Percentiles rank a stretch among this genome's conserved stretches.
Evolutionary conservation across 2,329 filamentous ascomycete genomes (phyloP).

Genomic region (Dactylonectria estremocensis): DNA sequence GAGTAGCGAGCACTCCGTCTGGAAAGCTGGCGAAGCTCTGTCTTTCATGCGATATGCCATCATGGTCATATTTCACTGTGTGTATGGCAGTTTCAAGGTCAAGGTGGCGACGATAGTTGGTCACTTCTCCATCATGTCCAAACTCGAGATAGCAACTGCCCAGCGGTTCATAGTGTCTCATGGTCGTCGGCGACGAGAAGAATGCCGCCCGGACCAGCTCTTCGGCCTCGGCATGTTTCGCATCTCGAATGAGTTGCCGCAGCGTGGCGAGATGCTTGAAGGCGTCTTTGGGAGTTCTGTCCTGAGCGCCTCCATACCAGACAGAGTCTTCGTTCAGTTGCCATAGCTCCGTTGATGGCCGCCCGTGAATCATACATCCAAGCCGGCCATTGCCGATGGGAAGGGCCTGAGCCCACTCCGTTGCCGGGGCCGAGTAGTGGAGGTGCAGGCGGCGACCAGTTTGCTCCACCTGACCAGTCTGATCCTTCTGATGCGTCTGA

Average conservation of each 20-base stretch:
- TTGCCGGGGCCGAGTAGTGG: slow-evolving; percentile 45
- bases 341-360: slow-evolving; percentile 57
- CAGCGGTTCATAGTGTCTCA: slow-evolving; percentile 52
- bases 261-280: slow-evolving; percentile 34
- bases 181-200: slow-evolving; percentile 44
- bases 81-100: slow-evolving; percentile 56
- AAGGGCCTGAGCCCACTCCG: slow-evolving; percentile 53
- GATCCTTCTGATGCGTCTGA: background rate
- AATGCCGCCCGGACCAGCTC: slow-evolving; percentile 41
- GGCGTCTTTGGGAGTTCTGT: slow-evolving; percentile 57
- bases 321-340: slow-evolving; percentile 64
- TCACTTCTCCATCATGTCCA: slow-evolving; percentile 50
- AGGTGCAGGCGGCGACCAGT: slow-evolving; percentile 34
- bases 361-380: slow-evolving; percentile 61
- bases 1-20: slow-evolving; percentile 54
- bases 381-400: slow-evolving; percentile 66
- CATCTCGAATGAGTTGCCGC: slow-evolving; percentile 43
- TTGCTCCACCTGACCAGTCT: slow-evolving; percentile 2
- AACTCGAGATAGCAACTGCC: slow-evolving; percentile 56
- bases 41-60: slow-evolving; percentile 51
- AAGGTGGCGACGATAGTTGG: slow-evolving; percentile 56
- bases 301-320: slow-evolving; percentile 62
- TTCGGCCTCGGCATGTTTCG: slow-evolving; percentile 45
- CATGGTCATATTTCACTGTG: slow-evolving; percentile 55
- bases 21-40: slow-evolving; percentile 60